Evolutionary conservation across 495 filamentous ascomycete species (phyloP), one percentile per base, ranked within the genome.

Genomic region (Pyrenula aspistea): DNA sequence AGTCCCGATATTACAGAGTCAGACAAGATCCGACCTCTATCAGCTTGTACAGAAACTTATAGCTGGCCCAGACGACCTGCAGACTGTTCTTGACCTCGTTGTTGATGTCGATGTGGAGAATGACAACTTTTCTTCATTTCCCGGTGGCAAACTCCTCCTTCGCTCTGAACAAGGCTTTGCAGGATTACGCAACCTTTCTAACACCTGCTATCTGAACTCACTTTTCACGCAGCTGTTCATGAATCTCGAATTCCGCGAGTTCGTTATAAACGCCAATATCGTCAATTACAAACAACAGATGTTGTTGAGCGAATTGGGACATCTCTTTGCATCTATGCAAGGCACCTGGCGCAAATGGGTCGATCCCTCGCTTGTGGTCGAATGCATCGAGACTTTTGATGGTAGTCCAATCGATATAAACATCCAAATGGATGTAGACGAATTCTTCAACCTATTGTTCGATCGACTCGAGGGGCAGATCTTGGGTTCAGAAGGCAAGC

Each of bases 161-260:
- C 80, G 89, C 58, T 84, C 88, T 1, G 67, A 79, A 12, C 85
- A 84, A 49, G 88, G 88, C 23, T 92, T 94, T 63, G 83, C 88
- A 19, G 93, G 93, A 2, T 69, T 99, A 1, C 78, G 74, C 57
- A 99, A 99, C 64, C 78, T 97, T 1, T 92, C 91, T 2, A 96
- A 96, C 65, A 97, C 93, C 4, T 99, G 93, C 72, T 99, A 99
- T 65, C 76, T 97, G 68, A 97, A 97, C 70, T 97, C 93, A 0
- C 76, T 99, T 2, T 80, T 97, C 59, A 93, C 90, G 1, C 94
- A 97, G 65, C 83, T 99, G 1, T 99, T 94, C 74, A 96, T 96
- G 91, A 97, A 99, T 64, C 68, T 87, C 36, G 78, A 81, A 23
- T 96, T 99, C 62, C 83, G 93, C 12, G 78, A 82, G 31, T 95